Percentiles rank a stretch among this genome's conserved stretches.
These are phyloP conservation scores for Copromyces sp. DNA, from an alignment of 495 filamentous ascomycete species.

Conservation along the genomic window DNA sequence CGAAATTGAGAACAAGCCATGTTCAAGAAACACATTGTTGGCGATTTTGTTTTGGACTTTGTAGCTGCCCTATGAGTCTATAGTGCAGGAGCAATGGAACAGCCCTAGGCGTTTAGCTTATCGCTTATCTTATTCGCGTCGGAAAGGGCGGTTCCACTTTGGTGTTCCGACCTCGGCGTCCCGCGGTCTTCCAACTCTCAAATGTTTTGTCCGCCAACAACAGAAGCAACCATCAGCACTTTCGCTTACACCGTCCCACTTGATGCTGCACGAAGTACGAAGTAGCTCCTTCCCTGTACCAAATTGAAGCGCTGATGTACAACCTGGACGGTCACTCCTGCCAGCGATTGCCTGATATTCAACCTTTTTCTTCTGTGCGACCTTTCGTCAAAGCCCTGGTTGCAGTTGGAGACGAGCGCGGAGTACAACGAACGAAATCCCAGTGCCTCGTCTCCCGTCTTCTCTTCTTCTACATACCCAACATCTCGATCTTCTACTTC, in stretches of 20 bases:
- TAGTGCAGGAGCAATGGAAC: too few species aligned
- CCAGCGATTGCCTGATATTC: background rate
- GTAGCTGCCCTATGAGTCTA: too few species aligned
- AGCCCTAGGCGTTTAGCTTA: background rate
- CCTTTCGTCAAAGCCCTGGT: background rate
- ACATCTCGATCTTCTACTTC: background rate
- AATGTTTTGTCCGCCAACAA: background rate
- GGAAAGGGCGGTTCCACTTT: background rate
- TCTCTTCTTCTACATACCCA: background rate
- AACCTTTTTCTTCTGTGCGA: background rate
- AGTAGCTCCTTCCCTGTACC: background rate
- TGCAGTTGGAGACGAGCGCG: background rate
- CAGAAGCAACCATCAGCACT: background rate
- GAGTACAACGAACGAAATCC: background rate
- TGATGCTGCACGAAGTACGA: background rate
- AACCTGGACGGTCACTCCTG: background rate
- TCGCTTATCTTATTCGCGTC: background rate
- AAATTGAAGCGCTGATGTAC: background rate
- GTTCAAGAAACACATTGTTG: background rate
- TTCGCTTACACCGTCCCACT: background rate
- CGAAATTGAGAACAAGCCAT: background rate
- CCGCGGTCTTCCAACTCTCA: background rate
- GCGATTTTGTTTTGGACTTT: background rate
- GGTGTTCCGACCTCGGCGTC: background rate
- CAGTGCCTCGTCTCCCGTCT: background rate